Base-by-base conservation (phyloP, 2,329 filamentous ascomycete genomes). In the Aspergillus sp. region DNA sequence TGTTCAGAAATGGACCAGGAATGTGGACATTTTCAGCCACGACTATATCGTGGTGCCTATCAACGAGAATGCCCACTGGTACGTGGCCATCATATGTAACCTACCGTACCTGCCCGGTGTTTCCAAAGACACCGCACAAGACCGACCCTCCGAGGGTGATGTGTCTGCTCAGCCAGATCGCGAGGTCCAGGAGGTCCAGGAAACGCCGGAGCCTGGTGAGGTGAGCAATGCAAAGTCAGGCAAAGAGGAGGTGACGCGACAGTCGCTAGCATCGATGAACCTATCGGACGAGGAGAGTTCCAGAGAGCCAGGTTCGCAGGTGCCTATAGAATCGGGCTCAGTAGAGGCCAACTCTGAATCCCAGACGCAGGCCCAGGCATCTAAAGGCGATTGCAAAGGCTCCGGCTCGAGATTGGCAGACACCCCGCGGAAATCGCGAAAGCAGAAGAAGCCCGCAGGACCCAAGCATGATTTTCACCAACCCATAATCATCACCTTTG, bases 51-150 rank as follows among this genome's bases (percentile, higher is more conserved):
- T 98, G 11, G 90, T 99, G 6, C 95, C 95, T 0, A 91, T 99
- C 73, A 96, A 96, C 68, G 90, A 97, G 71, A 81, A 86, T 65
- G 78, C 82, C 1, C 95, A 99, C 75, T 99, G 96, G 95, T 98
- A 95, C 75, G 80, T 98, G 65, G 92, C 92, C 14, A 94, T 99
- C 57, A 94, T 99, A 55, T 96, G 92, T 83, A 96, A 99, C 69
- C 83, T 94, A 2, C 84, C 86, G 3, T 87, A 83, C 54, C 81
- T 95, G n/a, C 65, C 68, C 31, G 73, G 77, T 7, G 62, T 63
- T 12, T 31, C 55, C 10, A 60, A 60, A 9, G 50, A 56, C 2
- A 42, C 20, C 18, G 39, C 61, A 56, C 7, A 61, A 46, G 54
- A 57, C 16, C 42, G 42, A 14, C 46, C 59, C 7, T 20, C 55